Evolutionary conservation across 371 early-diverging fungal genomes (phyloP).

Genomic region (Apophysomyces variabilis): DNA sequence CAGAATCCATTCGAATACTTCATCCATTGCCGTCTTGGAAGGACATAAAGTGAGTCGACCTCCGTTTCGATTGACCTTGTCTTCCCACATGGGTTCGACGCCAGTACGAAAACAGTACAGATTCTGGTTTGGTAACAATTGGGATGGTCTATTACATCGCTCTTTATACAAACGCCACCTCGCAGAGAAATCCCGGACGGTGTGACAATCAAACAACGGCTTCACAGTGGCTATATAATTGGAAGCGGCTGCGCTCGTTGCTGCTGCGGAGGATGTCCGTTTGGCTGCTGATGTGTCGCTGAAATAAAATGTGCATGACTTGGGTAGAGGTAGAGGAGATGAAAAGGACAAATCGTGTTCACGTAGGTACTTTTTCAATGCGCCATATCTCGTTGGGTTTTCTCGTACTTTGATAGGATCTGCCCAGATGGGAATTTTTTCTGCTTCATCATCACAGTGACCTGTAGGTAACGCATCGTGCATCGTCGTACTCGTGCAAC

Average conservation of each 20-base stretch:
- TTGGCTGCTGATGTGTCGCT: slow-evolving; percentile 51
- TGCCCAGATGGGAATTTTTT: slow-evolving; percentile 39
- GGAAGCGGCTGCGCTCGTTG: slow-evolving; percentile 10
- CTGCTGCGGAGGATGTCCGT: slow-evolving; percentile 32
- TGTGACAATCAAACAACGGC: slow-evolving; percentile 51
- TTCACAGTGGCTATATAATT: slow-evolving; percentile 54
- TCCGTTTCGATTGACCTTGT: slow-evolving; percentile 54
- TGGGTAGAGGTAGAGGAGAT: slow-evolving; percentile 27
- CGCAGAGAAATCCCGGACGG: slow-evolving; percentile 58
- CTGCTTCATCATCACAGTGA: slow-evolving; percentile 13
- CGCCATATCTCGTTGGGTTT: slow-evolving; percentile 37
- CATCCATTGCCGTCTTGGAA: slow-evolving; percentile 41
- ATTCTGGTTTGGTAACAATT: slow-evolving; percentile 53
- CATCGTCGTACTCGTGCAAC: slow-evolving; percentile 14
- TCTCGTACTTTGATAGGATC: slow-evolving; percentile 38
- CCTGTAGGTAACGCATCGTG: slow-evolving; percentile 24
- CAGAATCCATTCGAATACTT: slow-evolving; percentile 56
- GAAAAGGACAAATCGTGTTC: slow-evolving; percentile 19
- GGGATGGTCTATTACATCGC: slow-evolving; percentile 35
- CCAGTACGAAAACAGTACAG: slow-evolving; percentile 60
- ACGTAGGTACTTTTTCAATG: slow-evolving; percentile 28
- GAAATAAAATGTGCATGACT: slow-evolving; percentile 48
- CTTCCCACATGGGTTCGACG: slow-evolving; percentile 68
- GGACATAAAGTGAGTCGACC: slow-evolving; percentile 54
- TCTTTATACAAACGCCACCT: slow-evolving; percentile 58